Evolutionary conservation across 2,329 filamentous ascomycete species (phyloP).

Genomic region (Aspergillus pseudoglaucus): DNA sequence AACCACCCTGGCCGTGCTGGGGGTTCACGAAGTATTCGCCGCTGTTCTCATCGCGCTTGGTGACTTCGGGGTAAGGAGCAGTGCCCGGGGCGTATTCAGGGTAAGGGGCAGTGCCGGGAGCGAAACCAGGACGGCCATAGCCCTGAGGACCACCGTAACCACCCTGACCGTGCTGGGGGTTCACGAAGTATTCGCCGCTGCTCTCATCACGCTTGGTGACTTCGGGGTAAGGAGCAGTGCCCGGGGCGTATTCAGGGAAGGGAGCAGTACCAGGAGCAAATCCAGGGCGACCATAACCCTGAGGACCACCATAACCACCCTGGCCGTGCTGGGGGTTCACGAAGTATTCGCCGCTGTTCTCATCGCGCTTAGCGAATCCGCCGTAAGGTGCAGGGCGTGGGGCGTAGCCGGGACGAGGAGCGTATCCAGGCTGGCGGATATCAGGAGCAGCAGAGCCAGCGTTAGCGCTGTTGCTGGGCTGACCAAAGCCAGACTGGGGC

Average conservation of each 20-base stretch:
- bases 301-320: too few relatives aligned
- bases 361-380: background rate
- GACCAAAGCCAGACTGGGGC: too few relatives aligned
- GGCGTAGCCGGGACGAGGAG: background rate
- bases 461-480: too few relatives aligned
- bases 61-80: background rate
- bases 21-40: background rate
- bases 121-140: too few relatives aligned
- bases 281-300: too few relatives aligned
- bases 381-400: background rate
- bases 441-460: too few relatives aligned
- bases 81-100: background rate
- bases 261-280: background rate
- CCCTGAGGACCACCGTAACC: too few relatives aligned
- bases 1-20: background rate
- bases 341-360: background rate
- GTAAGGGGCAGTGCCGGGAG: too few relatives aligned
- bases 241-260: background rate
- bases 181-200: too few relatives aligned
- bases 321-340: too few relatives aligned
- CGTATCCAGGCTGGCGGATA: background rate
- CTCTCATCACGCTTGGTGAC: background rate
- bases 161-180: background rate
- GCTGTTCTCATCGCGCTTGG: background rate
- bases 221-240: background rate